Evolutionary conservation across 1,284 basidiomycete species (phyloP).

Genomic region (Apiotrichum veenhuisii): DNA sequence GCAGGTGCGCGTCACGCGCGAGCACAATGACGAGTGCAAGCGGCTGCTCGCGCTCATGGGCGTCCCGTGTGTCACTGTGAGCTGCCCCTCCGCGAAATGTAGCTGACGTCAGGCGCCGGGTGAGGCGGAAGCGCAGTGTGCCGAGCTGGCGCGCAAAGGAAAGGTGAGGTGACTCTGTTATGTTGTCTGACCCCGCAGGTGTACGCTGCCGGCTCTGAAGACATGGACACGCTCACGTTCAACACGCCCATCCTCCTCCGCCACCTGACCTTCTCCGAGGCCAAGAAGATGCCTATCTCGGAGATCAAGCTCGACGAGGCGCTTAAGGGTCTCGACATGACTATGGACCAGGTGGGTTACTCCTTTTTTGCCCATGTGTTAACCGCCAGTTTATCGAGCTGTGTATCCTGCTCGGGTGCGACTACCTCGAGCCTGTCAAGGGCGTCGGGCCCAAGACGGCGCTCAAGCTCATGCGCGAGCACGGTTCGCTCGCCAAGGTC

Average conservation of each 20-base stretch:
- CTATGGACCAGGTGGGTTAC: slow-evolving; percentile 71
- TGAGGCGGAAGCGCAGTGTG: slow-evolving; percentile 98
- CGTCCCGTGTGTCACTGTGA: slow-evolving; percentile 84
- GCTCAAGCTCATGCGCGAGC: slow-evolving; percentile 84
- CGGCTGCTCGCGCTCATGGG: slow-evolving; percentile 90
- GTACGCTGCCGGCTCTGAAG: slow-evolving; percentile 94
- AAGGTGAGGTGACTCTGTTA: slow-evolving; percentile 58
- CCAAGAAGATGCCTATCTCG: slow-evolving; percentile 95
- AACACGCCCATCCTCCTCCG: slow-evolving; percentile 84
- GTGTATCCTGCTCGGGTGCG: slow-evolving; percentile 94
- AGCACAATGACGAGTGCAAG: slow-evolving; percentile 95
- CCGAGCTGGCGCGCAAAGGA: slow-evolving; percentile 89
- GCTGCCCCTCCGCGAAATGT: slow-evolving; percentile 30
- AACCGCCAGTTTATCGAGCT: slow-evolving; percentile 82
- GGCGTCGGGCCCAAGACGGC: slow-evolving; percentile 71
- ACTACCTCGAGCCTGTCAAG: slow-evolving; percentile 73
- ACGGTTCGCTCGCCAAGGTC: slow-evolving; percentile 75
- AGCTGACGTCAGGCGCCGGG: slow-evolving; percentile 73
- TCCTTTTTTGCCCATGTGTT: neutral
- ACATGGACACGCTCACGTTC: slow-evolving; percentile 99
- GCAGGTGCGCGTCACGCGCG: slow-evolving; percentile 89
- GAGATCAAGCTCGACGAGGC: slow-evolving; percentile 82
- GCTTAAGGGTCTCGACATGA: slow-evolving; percentile 83
- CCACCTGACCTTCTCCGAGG: slow-evolving; percentile 97
- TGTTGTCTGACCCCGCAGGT: slow-evolving; percentile 56